These are phyloP conservation scores for Hyphopichia homilentoma DNA, from an alignment of 805 yeast genomes.

Conservation along the genomic window DNA sequence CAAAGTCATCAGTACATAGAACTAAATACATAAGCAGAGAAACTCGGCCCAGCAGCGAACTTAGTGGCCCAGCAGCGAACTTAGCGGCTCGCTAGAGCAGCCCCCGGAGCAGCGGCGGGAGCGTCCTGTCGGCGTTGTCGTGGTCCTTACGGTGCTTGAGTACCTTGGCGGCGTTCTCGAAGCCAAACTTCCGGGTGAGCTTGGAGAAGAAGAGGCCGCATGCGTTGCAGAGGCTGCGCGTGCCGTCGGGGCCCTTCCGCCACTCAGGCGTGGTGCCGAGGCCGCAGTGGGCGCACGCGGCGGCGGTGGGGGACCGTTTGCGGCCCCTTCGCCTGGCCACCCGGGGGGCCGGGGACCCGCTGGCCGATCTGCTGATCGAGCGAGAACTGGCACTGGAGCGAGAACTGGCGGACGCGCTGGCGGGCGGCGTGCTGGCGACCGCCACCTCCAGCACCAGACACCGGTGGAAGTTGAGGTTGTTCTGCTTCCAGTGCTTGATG, in stretches of 20 bases:
- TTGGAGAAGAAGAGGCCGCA: constrained; percentile 80
- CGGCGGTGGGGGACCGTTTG: not conserved
- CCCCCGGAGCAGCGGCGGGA: too few species aligned
- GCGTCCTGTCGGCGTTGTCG: not conserved
- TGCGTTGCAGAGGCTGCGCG: constrained; percentile 83
- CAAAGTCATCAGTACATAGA: not conserved
- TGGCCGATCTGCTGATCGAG: too few species aligned
- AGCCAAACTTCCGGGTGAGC: constrained; percentile 47
- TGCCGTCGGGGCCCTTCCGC: constrained; percentile 87
- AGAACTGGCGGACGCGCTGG: too few species aligned
- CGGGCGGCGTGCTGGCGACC: too few species aligned
- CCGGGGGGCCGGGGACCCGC: too few species aligned
- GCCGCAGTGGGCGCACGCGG: constrained; percentile 56
- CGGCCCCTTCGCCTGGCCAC: not conserved
- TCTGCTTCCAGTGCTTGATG: too few species aligned
- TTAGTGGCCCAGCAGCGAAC: not conserved
- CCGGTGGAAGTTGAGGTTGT: too few species aligned
- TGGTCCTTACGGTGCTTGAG: constrained; percentile 19
- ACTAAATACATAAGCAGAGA: not conserved
- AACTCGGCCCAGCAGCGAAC: not conserved
- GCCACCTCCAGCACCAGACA: too few species aligned
- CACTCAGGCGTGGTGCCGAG: constrained; percentile 83
- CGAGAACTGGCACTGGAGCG: too few species aligned
- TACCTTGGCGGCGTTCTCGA: constrained; percentile 35
- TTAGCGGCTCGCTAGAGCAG: too few species aligned